Conservation (phyloP, 2,329 filamentous ascomycete genomes). For the Penicillium griseofulvum region DNA sequence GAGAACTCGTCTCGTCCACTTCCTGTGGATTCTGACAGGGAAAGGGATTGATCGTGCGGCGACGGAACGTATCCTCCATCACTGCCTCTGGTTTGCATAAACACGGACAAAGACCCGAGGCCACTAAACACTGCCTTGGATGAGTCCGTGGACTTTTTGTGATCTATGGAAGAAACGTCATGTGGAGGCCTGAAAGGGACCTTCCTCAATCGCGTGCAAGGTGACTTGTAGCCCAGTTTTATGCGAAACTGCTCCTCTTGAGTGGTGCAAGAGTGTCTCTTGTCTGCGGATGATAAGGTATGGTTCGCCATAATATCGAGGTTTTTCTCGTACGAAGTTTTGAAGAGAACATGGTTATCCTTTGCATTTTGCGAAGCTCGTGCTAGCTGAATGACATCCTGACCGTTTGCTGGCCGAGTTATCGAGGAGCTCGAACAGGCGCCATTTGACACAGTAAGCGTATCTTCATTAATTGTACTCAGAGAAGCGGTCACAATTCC, state of each 20-base stretch:
- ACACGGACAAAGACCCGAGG: conserved; percentile 49
- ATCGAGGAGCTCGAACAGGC: not conserved
- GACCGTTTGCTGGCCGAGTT: not conserved
- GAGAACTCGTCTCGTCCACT: not conserved
- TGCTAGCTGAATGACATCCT: not conserved
- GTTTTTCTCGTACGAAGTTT: not conserved
- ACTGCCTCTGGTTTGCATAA: conserved; percentile 49
- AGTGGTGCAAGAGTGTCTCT: not conserved
- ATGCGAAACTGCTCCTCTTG: not conserved
- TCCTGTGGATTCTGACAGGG: not conserved
- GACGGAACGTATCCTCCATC: conserved; percentile 27
- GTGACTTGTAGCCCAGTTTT: not conserved
- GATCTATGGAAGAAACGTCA: not conserved
- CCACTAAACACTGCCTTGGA: conserved; percentile 15
- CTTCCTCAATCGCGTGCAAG: not conserved
- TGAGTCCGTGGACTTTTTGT: not conserved
- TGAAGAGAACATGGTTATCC: not conserved
- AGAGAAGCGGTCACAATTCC: not conserved
- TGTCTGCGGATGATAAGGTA: not conserved
- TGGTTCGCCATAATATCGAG: not conserved
- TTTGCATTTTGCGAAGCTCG: not conserved
- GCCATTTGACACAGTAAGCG: not conserved
- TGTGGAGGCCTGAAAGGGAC: not conserved
- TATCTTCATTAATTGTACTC: not conserved
- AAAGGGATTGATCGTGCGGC: not conserved